Conservation (phyloP, 2,329 filamentous ascomycete genomes). For the Phaeosphaeriaceae sp. region DNA sequence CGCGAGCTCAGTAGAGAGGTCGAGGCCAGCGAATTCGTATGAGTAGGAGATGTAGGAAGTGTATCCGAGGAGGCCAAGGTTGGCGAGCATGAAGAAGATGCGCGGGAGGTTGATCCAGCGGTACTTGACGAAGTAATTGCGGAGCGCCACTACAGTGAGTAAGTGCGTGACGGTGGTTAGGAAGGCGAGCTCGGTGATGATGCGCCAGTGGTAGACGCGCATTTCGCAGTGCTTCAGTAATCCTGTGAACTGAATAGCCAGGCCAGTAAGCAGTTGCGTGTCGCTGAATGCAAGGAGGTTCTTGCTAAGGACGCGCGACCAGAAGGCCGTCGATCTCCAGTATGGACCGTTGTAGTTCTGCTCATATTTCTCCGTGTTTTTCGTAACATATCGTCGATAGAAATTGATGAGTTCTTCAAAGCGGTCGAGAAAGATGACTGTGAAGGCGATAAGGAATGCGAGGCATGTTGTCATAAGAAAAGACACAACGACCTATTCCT, state of each 20-base stretch:
- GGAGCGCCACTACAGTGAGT: constrained; percentile 32
- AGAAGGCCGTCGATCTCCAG: constrained; percentile 38
- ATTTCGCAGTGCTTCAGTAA: constrained; percentile 40
- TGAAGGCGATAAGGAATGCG: constrained; percentile 35
- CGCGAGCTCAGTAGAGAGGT: constrained; percentile 27
- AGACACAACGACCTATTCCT: constrained; percentile 29
- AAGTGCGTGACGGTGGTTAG: constrained; percentile 42
- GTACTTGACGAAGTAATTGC: constrained; percentile 42
- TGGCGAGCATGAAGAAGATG: constrained; percentile 41
- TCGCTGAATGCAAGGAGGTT: constrained; percentile 41
- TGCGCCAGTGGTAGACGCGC: constrained; percentile 40
- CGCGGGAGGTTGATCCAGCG: constrained; percentile 42
- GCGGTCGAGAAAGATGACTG: constrained; percentile 37
- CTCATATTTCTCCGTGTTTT: constrained; percentile 15
- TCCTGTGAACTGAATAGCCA: constrained; percentile 41
- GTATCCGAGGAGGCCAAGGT: constrained; percentile 37
- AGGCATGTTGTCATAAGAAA: constrained; percentile 39
- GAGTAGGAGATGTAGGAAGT: constrained; percentile 41
- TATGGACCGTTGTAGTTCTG: constrained; percentile 23
- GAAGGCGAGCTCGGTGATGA: constrained; percentile 39
- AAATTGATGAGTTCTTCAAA: constrained; percentile 28
- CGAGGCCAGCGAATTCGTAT: constrained; percentile 31
- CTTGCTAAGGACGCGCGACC: constrained; percentile 40
- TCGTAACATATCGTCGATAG: constrained; percentile 19
- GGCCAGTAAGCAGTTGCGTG: constrained; percentile 39